Percentiles rank a stretch among this genome's conserved stretches.
Evolutionary conservation across 106 monocot genomes (phyloP).

Genomic region (Dioscorea alata): DNA sequence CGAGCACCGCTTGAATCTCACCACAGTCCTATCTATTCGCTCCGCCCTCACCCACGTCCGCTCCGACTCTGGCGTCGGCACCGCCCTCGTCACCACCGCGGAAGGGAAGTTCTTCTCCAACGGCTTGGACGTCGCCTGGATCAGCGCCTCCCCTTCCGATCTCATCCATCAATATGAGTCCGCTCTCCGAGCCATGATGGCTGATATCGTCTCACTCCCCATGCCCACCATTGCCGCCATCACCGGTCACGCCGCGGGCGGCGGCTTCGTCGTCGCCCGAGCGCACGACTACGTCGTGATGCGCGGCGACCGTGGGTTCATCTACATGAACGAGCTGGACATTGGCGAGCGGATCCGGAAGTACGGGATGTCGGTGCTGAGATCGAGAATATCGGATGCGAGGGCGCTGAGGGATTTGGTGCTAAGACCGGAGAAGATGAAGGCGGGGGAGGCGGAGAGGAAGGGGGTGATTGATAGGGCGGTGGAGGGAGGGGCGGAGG

Average conservation of each 20-base stretch:
- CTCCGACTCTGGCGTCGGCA: conserved; percentile 18
- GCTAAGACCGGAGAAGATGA: conserved; percentile 37
- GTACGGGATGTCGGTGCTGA: conserved; percentile 39
- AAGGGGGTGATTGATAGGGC: conserved; percentile 50
- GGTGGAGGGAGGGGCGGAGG: conserved; percentile 8
- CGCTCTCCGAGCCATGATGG: conserved; percentile 16
- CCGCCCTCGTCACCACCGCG: conserved; percentile 58
- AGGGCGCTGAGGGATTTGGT: conserved; percentile 35
- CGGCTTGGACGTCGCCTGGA: conserved; percentile 64
- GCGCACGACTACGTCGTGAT: conserved; percentile 66
- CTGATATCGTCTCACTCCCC: conserved; percentile 60
- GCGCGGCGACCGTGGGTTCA: conserved; percentile 62
- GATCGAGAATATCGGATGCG: conserved; percentile 38
- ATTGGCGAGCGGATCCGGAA: conserved; percentile 38
- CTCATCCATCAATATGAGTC: conserved; percentile 21
- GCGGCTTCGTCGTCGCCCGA: conserved; percentile 48
- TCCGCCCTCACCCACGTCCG: conserved; percentile 47
- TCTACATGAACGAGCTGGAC: conserved; percentile 90
- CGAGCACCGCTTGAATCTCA: conserved; percentile 67
- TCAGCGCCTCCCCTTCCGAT: conserved; percentile 18
- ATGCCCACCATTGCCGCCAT: conserved; percentile 78
- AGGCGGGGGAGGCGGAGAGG: conserved; percentile 38
- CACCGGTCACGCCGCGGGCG: conserved; percentile 78
- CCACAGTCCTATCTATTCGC: conserved; percentile 40
- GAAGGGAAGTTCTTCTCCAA: conserved; percentile 89